These are phyloP conservation scores for Pythium rishiriense DNA, from an alignment of 352 stramenopile species.

Conservation along the genomic window DNA sequence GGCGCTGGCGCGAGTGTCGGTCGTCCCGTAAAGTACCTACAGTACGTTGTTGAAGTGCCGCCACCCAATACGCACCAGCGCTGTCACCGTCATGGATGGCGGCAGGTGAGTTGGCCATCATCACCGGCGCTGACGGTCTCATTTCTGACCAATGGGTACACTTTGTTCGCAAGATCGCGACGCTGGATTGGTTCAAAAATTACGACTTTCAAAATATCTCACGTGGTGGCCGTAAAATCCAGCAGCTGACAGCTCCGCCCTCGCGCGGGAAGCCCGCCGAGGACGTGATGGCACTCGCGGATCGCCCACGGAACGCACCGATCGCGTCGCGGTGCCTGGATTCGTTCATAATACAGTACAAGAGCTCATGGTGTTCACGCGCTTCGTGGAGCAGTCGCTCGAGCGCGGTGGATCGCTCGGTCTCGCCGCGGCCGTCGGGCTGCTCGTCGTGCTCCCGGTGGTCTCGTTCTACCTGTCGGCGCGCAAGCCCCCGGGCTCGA, in stretches of 20 bases:
- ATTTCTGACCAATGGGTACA: neutral
- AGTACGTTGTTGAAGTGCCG: neutral
- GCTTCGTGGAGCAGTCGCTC: constrained; percentile 6
- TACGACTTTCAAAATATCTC: too few species aligned
- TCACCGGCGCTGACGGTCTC: neutral
- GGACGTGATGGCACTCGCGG: neutral
- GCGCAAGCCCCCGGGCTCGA: neutral
- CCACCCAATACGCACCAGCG: too few species aligned
- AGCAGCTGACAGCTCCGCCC: too few species aligned
- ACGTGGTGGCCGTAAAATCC: too few species aligned
- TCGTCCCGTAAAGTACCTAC: too few species aligned
- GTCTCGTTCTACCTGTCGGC: neutral
- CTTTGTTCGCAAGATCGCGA: too few species aligned
- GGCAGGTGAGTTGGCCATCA: neutral
- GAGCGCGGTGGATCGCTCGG: constrained; percentile 2
- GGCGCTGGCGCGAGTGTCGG: neutral
- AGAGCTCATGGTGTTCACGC: constrained; percentile 6
- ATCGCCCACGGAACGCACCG: too few species aligned
- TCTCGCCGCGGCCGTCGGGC: neutral
- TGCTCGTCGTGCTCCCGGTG: constrained; percentile 8
- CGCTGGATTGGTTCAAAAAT: too few species aligned
- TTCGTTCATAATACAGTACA: neutral
- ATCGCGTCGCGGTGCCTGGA: too few species aligned
- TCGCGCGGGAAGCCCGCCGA: too few species aligned
- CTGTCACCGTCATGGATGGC: neutral